Conservation (phyloP, 2,329 filamentous ascomycete genomes). For the Xylaria sp. region DNA sequence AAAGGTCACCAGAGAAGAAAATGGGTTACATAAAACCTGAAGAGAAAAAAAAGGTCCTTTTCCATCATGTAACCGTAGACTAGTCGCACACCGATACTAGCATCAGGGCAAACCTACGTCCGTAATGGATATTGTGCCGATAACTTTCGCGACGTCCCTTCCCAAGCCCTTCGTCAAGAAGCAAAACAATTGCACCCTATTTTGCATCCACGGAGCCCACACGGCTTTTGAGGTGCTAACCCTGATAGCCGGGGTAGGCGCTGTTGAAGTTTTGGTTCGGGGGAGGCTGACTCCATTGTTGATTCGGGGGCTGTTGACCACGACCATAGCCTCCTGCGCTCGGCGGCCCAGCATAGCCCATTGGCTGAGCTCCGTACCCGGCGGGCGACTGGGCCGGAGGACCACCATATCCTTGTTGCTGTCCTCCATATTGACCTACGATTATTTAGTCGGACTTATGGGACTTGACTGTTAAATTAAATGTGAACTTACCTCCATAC, state of each 20-base stretch:
- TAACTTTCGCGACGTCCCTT: conserved; percentile 31
- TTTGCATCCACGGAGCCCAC: conserved; percentile 13
- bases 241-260: conserved; percentile 72
- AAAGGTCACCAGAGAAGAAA: conserved; percentile 45
- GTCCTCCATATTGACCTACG: conserved; percentile 67
- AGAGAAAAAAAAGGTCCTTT: conserved; percentile 42
- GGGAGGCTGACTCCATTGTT: conserved; percentile 64
- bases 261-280: conserved; percentile 69
- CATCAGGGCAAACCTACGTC: conserved; percentile 29
- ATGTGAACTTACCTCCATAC: conserved; percentile 76
- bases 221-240: conserved; percentile 51
- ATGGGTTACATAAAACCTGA: conserved; percentile 40
- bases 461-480: conserved; percentile 36
- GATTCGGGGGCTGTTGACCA: conserved; percentile 69
- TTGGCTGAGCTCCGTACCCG: conserved; percentile 72
- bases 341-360: conserved; percentile 76
- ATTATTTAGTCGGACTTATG: conserved; percentile 47
- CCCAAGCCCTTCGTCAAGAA: conserved; percentile 32
- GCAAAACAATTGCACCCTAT: conserved; percentile 33
- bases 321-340: conserved; percentile 88
- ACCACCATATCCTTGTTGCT: conserved; percentile 73
- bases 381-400: conserved; percentile 70
- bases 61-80: conserved; percentile 29
- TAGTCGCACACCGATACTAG: conserved; percentile 28
- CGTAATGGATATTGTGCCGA: conserved; percentile 28